Evolutionary conservation across 208 protist genomes (phyloP).

Genomic region (Trypanosoma conorhini): DNA sequence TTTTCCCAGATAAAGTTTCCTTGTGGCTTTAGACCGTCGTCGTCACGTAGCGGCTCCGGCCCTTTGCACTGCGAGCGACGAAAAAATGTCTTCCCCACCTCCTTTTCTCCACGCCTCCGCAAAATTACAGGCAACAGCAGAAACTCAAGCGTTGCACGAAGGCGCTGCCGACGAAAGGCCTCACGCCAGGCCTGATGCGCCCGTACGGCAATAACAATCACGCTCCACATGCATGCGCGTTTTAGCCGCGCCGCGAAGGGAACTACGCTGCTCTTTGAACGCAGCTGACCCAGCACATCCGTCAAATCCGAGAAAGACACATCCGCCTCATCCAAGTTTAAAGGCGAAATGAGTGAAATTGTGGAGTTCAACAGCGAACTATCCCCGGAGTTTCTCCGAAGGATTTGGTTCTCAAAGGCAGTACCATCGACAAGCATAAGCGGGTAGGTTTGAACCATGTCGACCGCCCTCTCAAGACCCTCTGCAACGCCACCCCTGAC

Average conservation of each 20-base stretch:
- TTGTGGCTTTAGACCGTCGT: conserved; percentile 29
- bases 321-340: neutral
- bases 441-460: conserved; percentile 74
- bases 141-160: conserved; percentile 57
- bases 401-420: conserved; percentile 69
- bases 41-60: neutral
- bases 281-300: neutral
- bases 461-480: conserved; percentile 42
- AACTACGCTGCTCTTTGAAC: conserved; percentile 39
- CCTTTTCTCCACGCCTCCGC: conserved; percentile 45
- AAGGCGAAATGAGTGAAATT: neutral
- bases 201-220: conserved; percentile 44
- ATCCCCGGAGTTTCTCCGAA: neutral
- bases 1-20: conserved; percentile 62
- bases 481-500: neutral
- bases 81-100: neutral
- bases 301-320: conserved; percentile 1
- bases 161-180: conserved; percentile 45
- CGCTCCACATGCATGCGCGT: conserved; percentile 79
- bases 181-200: conserved; percentile 40
- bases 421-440: conserved; percentile 71
- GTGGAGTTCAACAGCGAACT: neutral
- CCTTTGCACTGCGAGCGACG: neutral
- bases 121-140: conserved; percentile 71
- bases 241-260: conserved; percentile 60